Conservation (phyloP, 2,329 filamentous ascomycete genomes). For the Sporothrix variecibatus region DNA sequence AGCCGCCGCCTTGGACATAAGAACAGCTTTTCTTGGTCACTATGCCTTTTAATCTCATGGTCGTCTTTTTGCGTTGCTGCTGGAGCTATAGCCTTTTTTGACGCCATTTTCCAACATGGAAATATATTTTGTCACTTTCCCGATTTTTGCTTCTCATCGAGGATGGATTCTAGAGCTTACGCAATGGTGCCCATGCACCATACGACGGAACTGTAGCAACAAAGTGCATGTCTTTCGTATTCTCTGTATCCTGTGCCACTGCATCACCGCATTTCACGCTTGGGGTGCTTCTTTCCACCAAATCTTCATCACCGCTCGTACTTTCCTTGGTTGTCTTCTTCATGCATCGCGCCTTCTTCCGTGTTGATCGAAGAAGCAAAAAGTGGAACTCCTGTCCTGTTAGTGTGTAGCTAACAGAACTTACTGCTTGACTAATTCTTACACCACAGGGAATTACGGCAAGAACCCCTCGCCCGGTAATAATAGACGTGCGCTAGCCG, state of each 20-base stretch:
- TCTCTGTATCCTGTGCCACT: neutral
- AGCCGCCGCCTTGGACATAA: neutral
- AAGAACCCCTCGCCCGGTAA: conserved; percentile 1
- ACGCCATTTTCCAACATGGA: neutral
- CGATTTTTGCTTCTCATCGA: too few species aligned
- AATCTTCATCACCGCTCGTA: neutral
- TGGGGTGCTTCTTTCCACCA: neutral
- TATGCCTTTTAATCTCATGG: neutral
- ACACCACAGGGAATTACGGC: neutral
- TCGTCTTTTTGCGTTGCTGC: neutral
- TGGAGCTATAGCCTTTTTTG: neutral
- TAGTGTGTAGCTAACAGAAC: neutral
- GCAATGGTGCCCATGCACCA: neutral
- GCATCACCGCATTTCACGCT: neutral
- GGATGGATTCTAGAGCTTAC: neutral
- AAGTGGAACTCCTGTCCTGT: neutral
- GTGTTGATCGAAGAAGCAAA: neutral
- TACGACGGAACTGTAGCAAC: neutral
- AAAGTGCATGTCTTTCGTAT: neutral
- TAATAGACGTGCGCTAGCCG: neutral
- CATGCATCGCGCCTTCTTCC: conserved; percentile 1
- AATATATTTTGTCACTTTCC: neutral
- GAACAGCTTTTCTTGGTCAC: neutral
- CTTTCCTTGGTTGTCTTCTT: neutral
- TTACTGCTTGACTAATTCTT: neutral